phyloP scores from a whole-genome alignment of 2,329 filamentous ascomycete species.

The Bipolaris gigantea region DNA sequence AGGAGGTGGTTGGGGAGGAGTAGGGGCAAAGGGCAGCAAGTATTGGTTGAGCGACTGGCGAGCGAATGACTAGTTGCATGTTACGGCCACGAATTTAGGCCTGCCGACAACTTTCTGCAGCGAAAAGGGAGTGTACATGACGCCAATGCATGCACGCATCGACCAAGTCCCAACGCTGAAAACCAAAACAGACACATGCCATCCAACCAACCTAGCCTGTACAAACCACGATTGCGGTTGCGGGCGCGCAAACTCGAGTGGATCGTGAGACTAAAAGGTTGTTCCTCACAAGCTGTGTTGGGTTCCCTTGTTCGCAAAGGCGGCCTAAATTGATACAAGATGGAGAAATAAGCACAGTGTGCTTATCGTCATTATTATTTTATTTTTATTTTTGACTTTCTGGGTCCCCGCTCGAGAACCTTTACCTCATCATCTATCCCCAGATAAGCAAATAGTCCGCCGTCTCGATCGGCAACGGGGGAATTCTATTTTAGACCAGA shows the following conservation, averaged over 20 bases:
- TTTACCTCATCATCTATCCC: background rate
- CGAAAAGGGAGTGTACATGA: conserved; percentile 33
- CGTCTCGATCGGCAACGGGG: background rate
- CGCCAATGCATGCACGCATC: conserved; percentile 34
- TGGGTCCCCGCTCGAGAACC: background rate
- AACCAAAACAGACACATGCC: conserved; percentile 7
- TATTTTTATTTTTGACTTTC: background rate
- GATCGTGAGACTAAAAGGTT: background rate
- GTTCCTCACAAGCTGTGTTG: too few species aligned
- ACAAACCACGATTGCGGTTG: conserved; percentile 6
- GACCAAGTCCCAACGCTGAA: conserved; percentile 22
- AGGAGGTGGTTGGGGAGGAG: conserved; percentile 1
- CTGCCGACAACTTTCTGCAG: conserved; percentile 25
- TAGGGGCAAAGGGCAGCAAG: background rate
- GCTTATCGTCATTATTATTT: background rate
- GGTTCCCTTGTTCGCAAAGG: background rate
- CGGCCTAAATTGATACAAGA: background rate
- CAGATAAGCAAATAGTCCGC: background rate
- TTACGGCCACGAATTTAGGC: conserved; percentile 19
- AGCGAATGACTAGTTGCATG: conserved; percentile 23
- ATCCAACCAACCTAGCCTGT: conserved; percentile 30
- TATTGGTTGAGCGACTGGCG: conserved; percentile 6
- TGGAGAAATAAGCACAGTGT: background rate
- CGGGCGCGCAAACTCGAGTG: background rate
- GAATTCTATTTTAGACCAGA: background rate